phyloP scores from a whole-genome alignment of 1,284 basidiomycete genomes.

The Coriolopsis trogii region DNA sequence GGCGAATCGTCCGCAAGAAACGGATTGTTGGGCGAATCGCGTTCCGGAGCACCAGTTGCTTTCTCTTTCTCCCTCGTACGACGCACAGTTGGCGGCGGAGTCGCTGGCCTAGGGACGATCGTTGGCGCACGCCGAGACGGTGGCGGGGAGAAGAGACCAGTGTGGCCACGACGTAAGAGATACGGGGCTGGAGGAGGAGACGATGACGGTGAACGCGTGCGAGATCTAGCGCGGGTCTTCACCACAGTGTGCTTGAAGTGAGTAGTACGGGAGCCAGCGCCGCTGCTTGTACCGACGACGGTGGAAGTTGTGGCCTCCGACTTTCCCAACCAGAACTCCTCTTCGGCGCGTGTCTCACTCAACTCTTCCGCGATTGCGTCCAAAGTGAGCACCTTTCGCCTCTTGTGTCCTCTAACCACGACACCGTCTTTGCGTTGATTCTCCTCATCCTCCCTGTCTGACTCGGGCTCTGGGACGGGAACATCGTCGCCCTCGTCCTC shows the following conservation, averaged over 20 bases:
- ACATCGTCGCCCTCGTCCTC: conserved; percentile 32
- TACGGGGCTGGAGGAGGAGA: conserved; percentile 30
- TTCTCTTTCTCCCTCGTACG: conserved; percentile 9
- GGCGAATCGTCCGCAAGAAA: conserved; percentile 40
- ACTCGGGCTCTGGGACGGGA: conserved; percentile 24
- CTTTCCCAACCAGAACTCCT: conserved; percentile 38
- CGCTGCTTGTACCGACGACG: conserved; percentile 2
- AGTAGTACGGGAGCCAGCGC: background rate
- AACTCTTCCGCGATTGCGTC: conserved; percentile 39
- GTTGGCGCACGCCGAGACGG: conserved; percentile 33
- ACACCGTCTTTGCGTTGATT: conserved; percentile 21
- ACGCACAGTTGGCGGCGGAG: conserved; percentile 15
- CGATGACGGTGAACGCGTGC: conserved; percentile 34
- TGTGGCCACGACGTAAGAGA: conserved; percentile 28
- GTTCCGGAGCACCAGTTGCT: conserved; percentile 34
- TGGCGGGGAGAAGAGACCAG: conserved; percentile 37
- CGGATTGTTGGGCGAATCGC: conserved; percentile 58
- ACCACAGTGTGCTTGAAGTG: conserved; percentile 11
- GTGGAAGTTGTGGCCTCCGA: conserved; percentile 11
- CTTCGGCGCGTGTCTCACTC: conserved; percentile 34
- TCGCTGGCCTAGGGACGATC: conserved; percentile 21
- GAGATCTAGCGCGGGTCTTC: conserved; percentile 21
- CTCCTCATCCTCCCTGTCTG: conserved; percentile 17
- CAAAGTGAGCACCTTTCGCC: conserved; percentile 32
- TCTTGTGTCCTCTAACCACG: conserved; percentile 31